Conservation (phyloP, 1,139 yeast species). For the Blastobotrys petasosporus region DNA sequence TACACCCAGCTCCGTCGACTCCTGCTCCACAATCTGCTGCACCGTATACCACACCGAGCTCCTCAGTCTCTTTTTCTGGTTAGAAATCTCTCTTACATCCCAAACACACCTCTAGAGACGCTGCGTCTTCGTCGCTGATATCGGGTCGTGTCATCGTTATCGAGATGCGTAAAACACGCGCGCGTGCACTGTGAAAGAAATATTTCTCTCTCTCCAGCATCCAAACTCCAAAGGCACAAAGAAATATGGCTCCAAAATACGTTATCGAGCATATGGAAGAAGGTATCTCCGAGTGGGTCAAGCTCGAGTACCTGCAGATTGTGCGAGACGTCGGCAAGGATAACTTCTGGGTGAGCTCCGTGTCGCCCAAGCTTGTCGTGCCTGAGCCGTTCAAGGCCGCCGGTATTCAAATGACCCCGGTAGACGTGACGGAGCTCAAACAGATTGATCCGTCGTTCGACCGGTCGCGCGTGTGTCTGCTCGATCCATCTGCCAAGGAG, state of each 20-base stretch:
- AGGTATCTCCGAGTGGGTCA: conserved; percentile 95
- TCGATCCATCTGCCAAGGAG: conserved; percentile 78
- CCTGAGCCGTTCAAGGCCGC: conserved; percentile 55
- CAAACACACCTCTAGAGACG: conserved; percentile 7
- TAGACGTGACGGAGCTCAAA: conserved; percentile 53
- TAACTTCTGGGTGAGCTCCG: conserved; percentile 70
- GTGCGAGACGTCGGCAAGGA: conserved; percentile 73
- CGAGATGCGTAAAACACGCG: not conserved
- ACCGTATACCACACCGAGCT: conserved; percentile 28
- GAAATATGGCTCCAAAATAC: conserved; percentile 44
- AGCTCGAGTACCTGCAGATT: conserved; percentile 77
- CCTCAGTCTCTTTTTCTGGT: conserved; percentile 4
- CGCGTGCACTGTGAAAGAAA: not conserved
- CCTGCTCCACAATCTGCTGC: conserved; percentile 29
- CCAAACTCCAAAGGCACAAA: not conserved
- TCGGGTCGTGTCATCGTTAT: conserved; percentile 1
- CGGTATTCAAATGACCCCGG: conserved; percentile 77
- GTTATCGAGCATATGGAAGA: conserved; percentile 96
- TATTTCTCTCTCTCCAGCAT: not conserved
- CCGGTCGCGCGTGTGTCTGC: conserved; percentile 59
- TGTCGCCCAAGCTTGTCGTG: conserved; percentile 52
- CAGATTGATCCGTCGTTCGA: conserved; percentile 40
- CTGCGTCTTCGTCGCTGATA: conserved; percentile 6
- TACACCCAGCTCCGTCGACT: conserved; percentile 21
- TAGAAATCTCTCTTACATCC: not conserved